Evolutionary conservation across 306 rosid genomes (phyloP).

Genomic region (Senna tora): DNA sequence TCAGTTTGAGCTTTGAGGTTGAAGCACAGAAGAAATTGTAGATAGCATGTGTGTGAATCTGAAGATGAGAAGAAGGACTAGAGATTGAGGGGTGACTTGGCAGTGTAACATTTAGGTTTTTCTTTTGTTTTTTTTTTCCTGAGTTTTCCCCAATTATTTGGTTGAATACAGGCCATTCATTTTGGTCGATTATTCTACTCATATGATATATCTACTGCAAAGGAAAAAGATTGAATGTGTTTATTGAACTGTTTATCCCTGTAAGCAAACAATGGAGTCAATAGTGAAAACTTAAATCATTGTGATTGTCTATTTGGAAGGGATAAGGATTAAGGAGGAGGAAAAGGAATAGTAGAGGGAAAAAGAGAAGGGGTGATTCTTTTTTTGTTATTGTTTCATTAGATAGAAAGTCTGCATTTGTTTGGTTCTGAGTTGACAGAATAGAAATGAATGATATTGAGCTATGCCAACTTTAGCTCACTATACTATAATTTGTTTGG

Average conservation of each 20-base stretch:
- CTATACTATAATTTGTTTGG: neutral
- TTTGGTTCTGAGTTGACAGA: slow-evolving; percentile 1
- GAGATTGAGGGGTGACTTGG: no score
- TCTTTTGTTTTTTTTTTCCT: neutral
- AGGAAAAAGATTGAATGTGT: neutral
- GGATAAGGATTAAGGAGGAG: neutral
- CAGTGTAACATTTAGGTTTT: neutral
- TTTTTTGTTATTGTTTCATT: neutral
- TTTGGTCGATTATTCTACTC: neutral
- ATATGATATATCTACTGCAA: neutral
- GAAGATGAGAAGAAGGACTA: no score
- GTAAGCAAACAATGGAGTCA: neutral
- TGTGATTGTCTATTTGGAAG: no score
- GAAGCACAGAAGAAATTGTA: no score
- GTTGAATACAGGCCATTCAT: slow-evolving; percentile 24
- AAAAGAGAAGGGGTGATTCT: neutral
- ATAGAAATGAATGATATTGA: neutral
- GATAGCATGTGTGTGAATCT: no score
- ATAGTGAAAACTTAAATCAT: slow-evolving; percentile 18
- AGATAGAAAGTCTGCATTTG: neutral
- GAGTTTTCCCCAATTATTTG: neutral
- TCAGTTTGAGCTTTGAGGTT: slow-evolving; percentile 14
- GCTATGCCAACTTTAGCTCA: neutral
- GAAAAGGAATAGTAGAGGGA: neutral
- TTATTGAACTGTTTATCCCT: neutral